Evolutionary conservation across 2,329 filamentous ascomycete species (phyloP).

Genomic region (Didymella arachidicola): DNA sequence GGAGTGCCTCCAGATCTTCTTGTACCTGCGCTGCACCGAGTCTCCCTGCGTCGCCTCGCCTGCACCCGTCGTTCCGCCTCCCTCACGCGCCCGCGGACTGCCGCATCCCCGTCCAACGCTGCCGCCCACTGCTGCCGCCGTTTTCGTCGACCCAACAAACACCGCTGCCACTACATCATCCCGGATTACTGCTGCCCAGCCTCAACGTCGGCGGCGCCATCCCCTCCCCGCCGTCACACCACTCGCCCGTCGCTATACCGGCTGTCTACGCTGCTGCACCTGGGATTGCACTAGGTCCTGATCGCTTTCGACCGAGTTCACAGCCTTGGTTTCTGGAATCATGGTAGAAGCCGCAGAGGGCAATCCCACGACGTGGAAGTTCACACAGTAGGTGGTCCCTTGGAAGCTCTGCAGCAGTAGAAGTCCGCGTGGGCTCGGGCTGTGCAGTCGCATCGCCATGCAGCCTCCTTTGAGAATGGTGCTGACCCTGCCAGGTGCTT

Average conservation of each 20-base stretch:
- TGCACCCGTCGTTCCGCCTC: constrained; percentile 30
- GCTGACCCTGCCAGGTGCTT: constrained; percentile 77
- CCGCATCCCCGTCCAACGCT: constrained; percentile 15
- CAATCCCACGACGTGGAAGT: constrained; percentile 98
- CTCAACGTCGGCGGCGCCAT: constrained; percentile 44
- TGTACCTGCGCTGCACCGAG: constrained; percentile 36
- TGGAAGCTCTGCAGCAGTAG: background rate
- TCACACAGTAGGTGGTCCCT: constrained; percentile 82
- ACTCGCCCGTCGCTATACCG: constrained; percentile 24
- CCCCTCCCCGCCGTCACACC: constrained; percentile 25
- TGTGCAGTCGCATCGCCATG: constrained; percentile 7
- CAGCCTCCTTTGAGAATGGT: constrained; percentile 7
- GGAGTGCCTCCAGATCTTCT: constrained; percentile 31
- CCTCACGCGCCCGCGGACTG: constrained; percentile 25
- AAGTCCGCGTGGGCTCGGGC: background rate
- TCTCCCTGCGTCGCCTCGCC: constrained; percentile 34
- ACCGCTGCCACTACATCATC: constrained; percentile 42
- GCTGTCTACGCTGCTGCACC: constrained; percentile 18
- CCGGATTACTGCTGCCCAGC: constrained; percentile 34
- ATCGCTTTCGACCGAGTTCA: constrained; percentile 27
- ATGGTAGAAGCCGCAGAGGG: constrained; percentile 97
- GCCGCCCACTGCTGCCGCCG: constrained; percentile 25
- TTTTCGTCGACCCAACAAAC: constrained; percentile 33
- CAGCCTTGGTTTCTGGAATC: constrained; percentile 56
- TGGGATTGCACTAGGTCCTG: constrained; percentile 22